Evolutionary conservation across 441 rosid genomes (phyloP), one percentile per base, ranked within the genome.

Genomic region (Brassica balearica): DNA sequence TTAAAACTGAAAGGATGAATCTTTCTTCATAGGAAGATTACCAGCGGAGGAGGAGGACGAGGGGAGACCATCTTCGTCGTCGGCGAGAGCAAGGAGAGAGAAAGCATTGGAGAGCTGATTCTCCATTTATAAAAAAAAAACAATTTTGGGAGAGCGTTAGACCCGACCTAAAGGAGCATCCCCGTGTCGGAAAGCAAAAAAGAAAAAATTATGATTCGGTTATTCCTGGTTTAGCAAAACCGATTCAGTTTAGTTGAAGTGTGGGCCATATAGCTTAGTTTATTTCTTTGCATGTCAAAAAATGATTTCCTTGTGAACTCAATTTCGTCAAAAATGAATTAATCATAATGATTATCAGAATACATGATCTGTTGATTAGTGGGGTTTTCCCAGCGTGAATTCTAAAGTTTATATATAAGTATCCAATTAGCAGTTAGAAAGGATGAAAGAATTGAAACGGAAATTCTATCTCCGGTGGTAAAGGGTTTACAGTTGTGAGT

Each of bases 41-140:
- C 79, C 79, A 53, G 73, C 0, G 41, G 83, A 72, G 51, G 84
- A 69, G 55, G 72, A 71, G 15, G 77, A 8, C 10, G 34, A 17
- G 12, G 60, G 22, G 19, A 74, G 78, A 73, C 25, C 14, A 77
- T 77, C 84, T 81, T 81, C 84, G 4, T 69, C 84, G 4, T 69
- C 84, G 79, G 78, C 84, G 61, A 77, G 66, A 59, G 75, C 79
- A 3, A 81, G 79, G 8, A 77, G 69, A 34, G 82, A 73, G 73
- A 81, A 81, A 63, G 82, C 76, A 60, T 81, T 81, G 9, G 82
- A 81, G 66, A 81, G 84, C 2, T 41, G 48, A 10, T 70, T 74
- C 22, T 81, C 79, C 84, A 81, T 81, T 48, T 34, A 17, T 8
- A 48, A 10, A 7, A 36, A 36, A 36, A 8, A 36, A 36, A 41